Conservation (phyloP, 1,284 basidiomycete genomes). For the Marasmius sp. region DNA sequence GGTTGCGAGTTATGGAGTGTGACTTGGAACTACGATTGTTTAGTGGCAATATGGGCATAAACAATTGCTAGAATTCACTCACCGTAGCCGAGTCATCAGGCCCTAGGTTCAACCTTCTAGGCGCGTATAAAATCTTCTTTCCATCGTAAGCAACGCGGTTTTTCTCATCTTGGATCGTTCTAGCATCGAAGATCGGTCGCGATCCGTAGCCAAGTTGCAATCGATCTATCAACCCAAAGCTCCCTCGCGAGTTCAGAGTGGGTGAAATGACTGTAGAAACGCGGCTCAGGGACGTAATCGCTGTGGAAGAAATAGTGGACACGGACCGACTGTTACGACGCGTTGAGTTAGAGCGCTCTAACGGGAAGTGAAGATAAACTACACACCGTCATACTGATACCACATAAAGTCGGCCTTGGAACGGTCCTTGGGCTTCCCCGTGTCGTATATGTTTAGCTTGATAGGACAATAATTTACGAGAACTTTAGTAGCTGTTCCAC, state of each 20-base stretch:
- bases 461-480: neutral
- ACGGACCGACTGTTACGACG: neutral
- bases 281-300: neutral
- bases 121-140: neutral
- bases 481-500: neutral
- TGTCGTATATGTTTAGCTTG: neutral
- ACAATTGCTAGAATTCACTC: neutral
- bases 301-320: neutral
- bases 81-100: neutral
- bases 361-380: neutral
- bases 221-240: neutral
- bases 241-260: neutral
- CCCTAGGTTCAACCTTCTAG: neutral
- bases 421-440: neutral
- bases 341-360: neutral
- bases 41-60: neutral
- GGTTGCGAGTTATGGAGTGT: neutral
- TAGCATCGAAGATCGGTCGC: neutral
- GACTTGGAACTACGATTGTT: neutral
- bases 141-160: slow-evolving; percentile 1
- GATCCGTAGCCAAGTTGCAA: neutral
- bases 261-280: neutral
- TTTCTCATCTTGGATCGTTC: neutral
- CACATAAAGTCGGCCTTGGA: neutral
- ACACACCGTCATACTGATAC: neutral